Percentiles rank a stretch among this genome's conserved stretches.
These are phyloP conservation scores for Trichophyton benhamiae DNA, from an alignment of 2,329 filamentous ascomycete genomes.

Conservation along the genomic window DNA sequence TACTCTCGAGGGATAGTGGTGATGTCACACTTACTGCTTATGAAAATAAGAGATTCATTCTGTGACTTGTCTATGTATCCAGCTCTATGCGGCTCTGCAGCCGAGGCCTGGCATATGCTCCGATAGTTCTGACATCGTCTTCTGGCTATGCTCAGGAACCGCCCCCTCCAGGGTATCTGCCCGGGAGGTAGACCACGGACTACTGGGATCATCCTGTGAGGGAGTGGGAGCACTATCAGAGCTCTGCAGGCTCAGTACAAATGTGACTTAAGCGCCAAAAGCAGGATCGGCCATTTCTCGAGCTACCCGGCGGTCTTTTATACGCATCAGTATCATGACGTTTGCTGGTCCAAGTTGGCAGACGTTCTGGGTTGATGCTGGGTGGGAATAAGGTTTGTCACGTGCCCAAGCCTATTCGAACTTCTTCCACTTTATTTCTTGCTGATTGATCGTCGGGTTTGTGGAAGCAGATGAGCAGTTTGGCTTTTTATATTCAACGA, in stretches of 20 bases:
- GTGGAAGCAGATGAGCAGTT: too few relatives aligned
- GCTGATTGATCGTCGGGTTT: background rate
- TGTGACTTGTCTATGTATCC: constrained; percentile 68
- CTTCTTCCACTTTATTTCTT: background rate
- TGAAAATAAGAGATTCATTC: constrained; percentile 76
- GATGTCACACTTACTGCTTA: constrained; percentile 55
- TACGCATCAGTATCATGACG: background rate
- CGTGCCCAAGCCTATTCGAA: background rate
- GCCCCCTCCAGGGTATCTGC: background rate
- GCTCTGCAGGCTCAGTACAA: background rate
- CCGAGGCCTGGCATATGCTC: background rate
- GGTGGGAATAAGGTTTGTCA: background rate
- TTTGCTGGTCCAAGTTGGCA: too few relatives aligned
- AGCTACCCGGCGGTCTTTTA: background rate
- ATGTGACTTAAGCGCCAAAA: background rate
- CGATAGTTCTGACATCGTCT: background rate
- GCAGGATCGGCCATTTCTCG: background rate
- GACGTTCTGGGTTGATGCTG: too few relatives aligned
- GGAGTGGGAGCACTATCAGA: background rate
- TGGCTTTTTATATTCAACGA: too few relatives aligned
- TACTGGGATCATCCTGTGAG: background rate
- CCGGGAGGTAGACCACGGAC: background rate
- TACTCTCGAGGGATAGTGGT: background rate
- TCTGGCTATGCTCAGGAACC: background rate
- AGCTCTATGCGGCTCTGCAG: constrained; percentile 18